Evolutionary conservation across 345 rosid genomes (phyloP), one percentile per base, ranked within the genome.

Genomic region (Gossypium thurberi): DNA sequence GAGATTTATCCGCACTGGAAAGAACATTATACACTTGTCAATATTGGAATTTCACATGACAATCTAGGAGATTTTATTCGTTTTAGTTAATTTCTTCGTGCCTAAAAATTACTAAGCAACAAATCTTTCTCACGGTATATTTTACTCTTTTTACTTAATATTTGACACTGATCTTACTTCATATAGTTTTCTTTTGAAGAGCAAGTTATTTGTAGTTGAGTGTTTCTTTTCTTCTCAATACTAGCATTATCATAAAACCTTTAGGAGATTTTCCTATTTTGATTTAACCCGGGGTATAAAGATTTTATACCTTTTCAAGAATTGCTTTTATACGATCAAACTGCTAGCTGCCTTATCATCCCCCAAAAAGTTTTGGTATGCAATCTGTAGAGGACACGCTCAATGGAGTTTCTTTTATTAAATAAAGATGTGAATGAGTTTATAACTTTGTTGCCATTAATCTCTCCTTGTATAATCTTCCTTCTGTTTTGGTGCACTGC

Each of bases 401-500:
- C 37, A 66, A 15, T 47, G 40, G 40, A 47, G 55, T 44, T 65
- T 20, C 53, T 44, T 20, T 44, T 10, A 10, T 44, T 65, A 65
- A 46, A 46, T 23, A 46, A 66, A 66, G 12, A 12, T 48, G 9
- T 56, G 53, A 56, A 71, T 42, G 21, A 70, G 14, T 1, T 40
- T 14, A 55, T 70, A 42, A 40, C 50, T 53, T 6, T 56, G 13
- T 25, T 2, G 0, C 57, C 14, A 23, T 10, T 48, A 8, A 23
- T 58, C 42, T 43, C 69, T 20, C 28, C 42, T 14, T 18, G 28
- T 74, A 18, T 55, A 55, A 55, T 14, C 6, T 1, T 13, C 20
- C 50, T 26, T 26, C 6, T 10, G 13, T 65, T 68, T 50, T 65
- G 65, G 14, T 71, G 62, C 20, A 53, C 47, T 65, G 77, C 83